Evolutionary conservation across 164 flowering plant species (phyloP).

Genomic region (Kalanchoe fedtschenkoi): DNA sequence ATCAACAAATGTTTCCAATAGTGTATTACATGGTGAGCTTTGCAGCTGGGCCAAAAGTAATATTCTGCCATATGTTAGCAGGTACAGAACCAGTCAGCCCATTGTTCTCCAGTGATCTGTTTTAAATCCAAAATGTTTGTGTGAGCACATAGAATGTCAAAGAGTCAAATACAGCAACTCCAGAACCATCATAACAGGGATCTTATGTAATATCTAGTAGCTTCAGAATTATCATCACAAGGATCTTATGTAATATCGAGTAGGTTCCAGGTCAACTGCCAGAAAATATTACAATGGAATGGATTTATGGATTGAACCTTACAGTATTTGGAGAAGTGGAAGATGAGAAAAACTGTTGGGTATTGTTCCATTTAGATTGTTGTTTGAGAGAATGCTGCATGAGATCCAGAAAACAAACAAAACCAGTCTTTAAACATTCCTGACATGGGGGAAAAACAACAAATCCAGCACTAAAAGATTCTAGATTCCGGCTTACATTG

Average conservation of each 20-base stretch:
- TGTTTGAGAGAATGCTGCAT: slow-evolving; percentile 64
- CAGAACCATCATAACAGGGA: background rate
- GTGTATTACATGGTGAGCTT: slow-evolving; percentile 48
- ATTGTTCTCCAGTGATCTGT: slow-evolving; percentile 24
- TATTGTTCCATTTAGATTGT: slow-evolving; percentile 59
- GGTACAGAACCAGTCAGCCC: slow-evolving; percentile 19
- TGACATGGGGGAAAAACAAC: background rate
- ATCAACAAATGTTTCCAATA: background rate
- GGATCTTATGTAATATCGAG: background rate
- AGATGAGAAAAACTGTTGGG: slow-evolving; percentile 53
- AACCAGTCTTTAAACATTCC: background rate
- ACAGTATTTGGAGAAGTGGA: slow-evolving; percentile 68
- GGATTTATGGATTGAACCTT: slow-evolving; percentile 18
- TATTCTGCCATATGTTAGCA: slow-evolving; percentile 41
- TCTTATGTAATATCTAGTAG: no score
- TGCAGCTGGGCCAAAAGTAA: slow-evolving; percentile 21
- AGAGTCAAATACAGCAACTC: background rate
- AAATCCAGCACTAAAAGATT: background rate
- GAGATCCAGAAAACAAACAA: slow-evolving; percentile 2
- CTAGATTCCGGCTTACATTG: slow-evolving; percentile 39
- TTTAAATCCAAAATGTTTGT: background rate
- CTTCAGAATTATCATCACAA: background rate
- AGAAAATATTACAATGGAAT: background rate
- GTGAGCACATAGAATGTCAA: background rate
- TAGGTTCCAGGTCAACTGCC: background rate